These are phyloP conservation scores for Schizophyllum amplum DNA, from an alignment of 1,284 basidiomycete genomes.

Conservation along the genomic window DNA sequence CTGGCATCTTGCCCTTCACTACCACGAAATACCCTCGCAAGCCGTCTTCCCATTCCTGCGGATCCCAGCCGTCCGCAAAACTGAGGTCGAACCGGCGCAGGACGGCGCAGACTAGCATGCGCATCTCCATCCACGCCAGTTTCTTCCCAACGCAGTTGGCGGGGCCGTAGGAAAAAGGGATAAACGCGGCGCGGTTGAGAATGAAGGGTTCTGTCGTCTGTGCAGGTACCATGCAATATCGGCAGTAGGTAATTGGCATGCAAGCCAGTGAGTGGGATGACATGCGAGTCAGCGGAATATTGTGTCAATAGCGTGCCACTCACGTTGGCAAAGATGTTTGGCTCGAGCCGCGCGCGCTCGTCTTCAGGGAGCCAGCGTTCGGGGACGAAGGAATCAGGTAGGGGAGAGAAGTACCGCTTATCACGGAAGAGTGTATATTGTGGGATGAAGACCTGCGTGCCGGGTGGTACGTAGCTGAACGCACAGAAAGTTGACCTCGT, in stretches of 20 bases:
- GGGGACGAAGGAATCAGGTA: constrained; percentile 33
- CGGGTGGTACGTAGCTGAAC: constrained; percentile 31
- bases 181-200: constrained; percentile 12
- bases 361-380: constrained; percentile 29
- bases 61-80: neutral
- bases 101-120: constrained; percentile 10
- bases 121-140: constrained; percentile 11
- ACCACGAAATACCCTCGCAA: neutral
- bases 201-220: constrained; percentile 1
- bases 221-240: too few relatives aligned
- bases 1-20: neutral
- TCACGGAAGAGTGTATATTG: constrained; percentile 32
- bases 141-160: constrained; percentile 12
- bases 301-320: too few relatives aligned
- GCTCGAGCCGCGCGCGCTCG: neutral
- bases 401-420: constrained; percentile 30
- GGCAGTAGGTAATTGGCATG: too few relatives aligned
- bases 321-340: neutral
- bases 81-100: neutral
- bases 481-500: neutral
- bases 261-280: too few relatives aligned
- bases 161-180: constrained; percentile 13
- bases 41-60: neutral
- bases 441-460: constrained; percentile 17
- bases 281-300: too few relatives aligned